Evolutionary conservation across 2,329 filamentous ascomycete genomes (phyloP), one percentile per base, ranked within the genome.

Genomic region (Alternaria solani): DNA sequence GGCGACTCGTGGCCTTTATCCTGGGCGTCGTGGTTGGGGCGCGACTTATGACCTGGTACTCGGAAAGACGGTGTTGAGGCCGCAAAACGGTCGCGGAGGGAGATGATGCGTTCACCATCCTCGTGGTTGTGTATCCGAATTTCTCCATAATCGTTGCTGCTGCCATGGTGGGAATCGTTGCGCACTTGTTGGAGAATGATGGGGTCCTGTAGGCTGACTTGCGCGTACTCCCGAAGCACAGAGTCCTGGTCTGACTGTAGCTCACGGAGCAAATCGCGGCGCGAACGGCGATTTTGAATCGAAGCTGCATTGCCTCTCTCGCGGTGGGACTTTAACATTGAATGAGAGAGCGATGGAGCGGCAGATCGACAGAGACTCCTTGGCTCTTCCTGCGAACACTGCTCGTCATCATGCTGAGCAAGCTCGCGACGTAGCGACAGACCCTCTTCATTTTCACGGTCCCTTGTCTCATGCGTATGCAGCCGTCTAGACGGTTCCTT

Each of bases 191-290:
- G 34, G 36, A 28, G 49, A 11, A 34, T 12, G 14, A 4, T 16
- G 23, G 49, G 49, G 2, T 47, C 42, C 2, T 41, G 32, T 5
- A 57, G 47, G 20, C 41, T 57, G 42, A 51, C 23, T 18, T 43
- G 34, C 11, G 53, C 53, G 36, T 57, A 51, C 36, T 57, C 58
- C 23, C 48, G 47, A 5, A 53, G 49, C 3, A 57, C n/a, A 8
- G 58, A 47, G 14, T 61, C 58, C 3, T 52, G 36, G 25, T 57
- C 53, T 23, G 42, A 43, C 44, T 57, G 42, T 4, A 57, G 48
- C 4, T 57, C 58, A 28, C 47, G 20, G 14, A 57, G 58, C 14
- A 57, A 5, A 8, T 57, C 53, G 16, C 34, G 34, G 18, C 53
- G 41, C 3, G 59, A 54, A n/a, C 49, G 44, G 14, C 28, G 43